phyloP scores from a whole-genome alignment of 345 rosid genomes.

The Sisymbrium irio region DNA sequence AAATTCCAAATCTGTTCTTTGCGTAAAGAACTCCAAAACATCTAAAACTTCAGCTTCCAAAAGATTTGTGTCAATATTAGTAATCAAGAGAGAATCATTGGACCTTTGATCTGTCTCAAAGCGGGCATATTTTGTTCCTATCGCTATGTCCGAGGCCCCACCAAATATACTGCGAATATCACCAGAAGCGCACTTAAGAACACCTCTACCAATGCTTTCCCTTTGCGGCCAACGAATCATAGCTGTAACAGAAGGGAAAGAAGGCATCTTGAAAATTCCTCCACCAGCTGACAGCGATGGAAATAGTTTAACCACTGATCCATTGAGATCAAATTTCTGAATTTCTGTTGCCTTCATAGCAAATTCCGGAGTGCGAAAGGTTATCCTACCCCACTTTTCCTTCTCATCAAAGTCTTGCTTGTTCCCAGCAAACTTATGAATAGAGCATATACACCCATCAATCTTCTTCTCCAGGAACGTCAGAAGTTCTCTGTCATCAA shows the following conservation, averaged over 20 bases:
- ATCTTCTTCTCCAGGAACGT: conserved; percentile 56
- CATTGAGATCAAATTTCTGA: conserved; percentile 50
- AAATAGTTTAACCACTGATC: conserved; percentile 53
- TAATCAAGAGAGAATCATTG: conserved; percentile 41
- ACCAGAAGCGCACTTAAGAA: conserved; percentile 41
- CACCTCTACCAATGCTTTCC: conserved; percentile 53
- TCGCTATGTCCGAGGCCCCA: conserved; percentile 44
- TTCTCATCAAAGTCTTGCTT: conserved; percentile 49
- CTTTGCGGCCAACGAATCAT: conserved; percentile 72
- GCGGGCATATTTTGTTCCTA: conserved; percentile 44
- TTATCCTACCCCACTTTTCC: conserved; percentile 82
- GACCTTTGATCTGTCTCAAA: conserved; percentile 39
- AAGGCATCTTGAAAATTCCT: conserved; percentile 45
- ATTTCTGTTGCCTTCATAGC: conserved; percentile 63
- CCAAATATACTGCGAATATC: conserved; percentile 44
- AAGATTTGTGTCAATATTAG: conserved; percentile 58
- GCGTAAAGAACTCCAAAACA: conserved; percentile 46
- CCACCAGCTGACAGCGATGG: conserved; percentile 50
- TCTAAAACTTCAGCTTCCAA: conserved; percentile 62
- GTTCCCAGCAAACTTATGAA: conserved; percentile 45
- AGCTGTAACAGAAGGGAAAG: conserved; percentile 71
- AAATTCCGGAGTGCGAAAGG: conserved; percentile 73
- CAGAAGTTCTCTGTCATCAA: conserved; percentile 70
- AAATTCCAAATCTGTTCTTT: conserved; percentile 49
- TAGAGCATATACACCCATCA: conserved; percentile 56